Percentiles rank a stretch among this genome's conserved stretches.
Conservation (phyloP, 2,329 filamentous ascomycete species). For the Fusarium sp. region DNA sequence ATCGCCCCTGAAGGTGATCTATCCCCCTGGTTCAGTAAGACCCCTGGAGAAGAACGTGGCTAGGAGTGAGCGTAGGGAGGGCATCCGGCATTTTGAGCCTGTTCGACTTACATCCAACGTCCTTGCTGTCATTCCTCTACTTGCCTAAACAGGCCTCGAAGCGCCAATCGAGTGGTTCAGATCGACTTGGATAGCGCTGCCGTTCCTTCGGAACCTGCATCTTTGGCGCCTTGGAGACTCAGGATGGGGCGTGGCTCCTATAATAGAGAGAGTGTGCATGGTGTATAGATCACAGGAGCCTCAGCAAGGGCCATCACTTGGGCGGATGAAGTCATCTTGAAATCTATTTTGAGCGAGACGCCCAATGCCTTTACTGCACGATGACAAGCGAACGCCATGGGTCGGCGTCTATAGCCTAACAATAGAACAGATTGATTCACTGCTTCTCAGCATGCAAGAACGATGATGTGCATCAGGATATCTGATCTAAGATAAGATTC, state of each 20-base stretch:
- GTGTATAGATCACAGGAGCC: constrained; percentile 29
- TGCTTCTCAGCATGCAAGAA: constrained; percentile 12
- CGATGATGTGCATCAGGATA: constrained; percentile 26
- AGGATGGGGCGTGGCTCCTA: constrained; percentile 14
- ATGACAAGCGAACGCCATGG: constrained; percentile 5
- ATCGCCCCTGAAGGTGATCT: constrained; percentile 4
- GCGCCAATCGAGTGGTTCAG: constrained; percentile 34
- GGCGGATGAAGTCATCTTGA: constrained; percentile 16
- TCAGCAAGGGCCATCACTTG: constrained; percentile 17
- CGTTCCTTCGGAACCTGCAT: constrained; percentile 22
- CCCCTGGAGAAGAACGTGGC: constrained; percentile 8
- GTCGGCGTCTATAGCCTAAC: constrained; percentile 28
- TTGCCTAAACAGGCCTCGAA: constrained; percentile 29
- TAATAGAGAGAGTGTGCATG: constrained; percentile 26
- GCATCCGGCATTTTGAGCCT: constrained; percentile 15
- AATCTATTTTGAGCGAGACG: constrained; percentile 33
- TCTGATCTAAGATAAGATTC: constrained; percentile 30
- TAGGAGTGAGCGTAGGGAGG: constrained; percentile 17
- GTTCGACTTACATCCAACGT: constrained; percentile 14
- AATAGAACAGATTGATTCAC: constrained; percentile 3
- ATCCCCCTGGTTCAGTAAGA: constrained; percentile 1
- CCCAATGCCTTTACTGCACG: constrained; percentile 28
- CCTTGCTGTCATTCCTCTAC: constrained; percentile 16
- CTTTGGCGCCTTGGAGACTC: constrained; percentile 28
- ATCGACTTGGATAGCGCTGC: constrained; percentile 30